Evolutionary conservation across 2,329 filamentous ascomycete species (phyloP), one percentile per base, ranked within the genome.

Genomic region (Zymoseptoria passerinii): DNA sequence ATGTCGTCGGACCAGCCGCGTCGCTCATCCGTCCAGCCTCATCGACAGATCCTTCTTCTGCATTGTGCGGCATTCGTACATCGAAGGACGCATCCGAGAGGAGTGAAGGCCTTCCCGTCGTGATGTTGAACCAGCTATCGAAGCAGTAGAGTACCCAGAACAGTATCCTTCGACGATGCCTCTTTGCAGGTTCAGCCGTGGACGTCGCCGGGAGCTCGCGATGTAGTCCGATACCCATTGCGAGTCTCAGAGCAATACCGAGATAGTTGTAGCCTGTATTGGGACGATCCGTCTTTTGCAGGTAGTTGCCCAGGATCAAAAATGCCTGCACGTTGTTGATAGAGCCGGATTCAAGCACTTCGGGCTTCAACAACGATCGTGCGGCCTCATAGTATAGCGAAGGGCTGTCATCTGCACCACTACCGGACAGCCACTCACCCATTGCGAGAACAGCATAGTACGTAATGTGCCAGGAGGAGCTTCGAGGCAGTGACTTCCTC

Each of bases 191-290:
- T 28, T 55, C 28, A 50, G 54, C 50, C n/a, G 53, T 28, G 1
- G 52, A 55, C 4, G n/a, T 20, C 6, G 4, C 59, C 65, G 55
- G 69, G 40, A 75, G 71, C 56, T 81, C 78, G n/a, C 76, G 75
- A 60, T 81, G 78, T 3, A 81, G 70, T 0, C 79, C 78, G 4
- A 81, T 65, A 0, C 78, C 77, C 53, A 80, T 75, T 10, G 78
- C 79, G 74, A 81, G 78, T 23, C 79, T 70, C 18, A 76, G 73
- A 0, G 79, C 79, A 18, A 81, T 72, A 0, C 79, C 79, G n/a
- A 79, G 72, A 54, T 78, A 78, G 61, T 80, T 80, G 61, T 78
- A 80, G 0, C 78, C 77, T 0, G 77, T 78, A 59, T 81, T 81
- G 3, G 78, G 78, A 44, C 77, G 74, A 63, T 81, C 76, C 28